A percentile compares a stretch with the other conserved stretches of the same genome.
Evolutionary conservation across 2,329 filamentous ascomycete species (phyloP).

Genomic region (Sporothrix protearum): DNA sequence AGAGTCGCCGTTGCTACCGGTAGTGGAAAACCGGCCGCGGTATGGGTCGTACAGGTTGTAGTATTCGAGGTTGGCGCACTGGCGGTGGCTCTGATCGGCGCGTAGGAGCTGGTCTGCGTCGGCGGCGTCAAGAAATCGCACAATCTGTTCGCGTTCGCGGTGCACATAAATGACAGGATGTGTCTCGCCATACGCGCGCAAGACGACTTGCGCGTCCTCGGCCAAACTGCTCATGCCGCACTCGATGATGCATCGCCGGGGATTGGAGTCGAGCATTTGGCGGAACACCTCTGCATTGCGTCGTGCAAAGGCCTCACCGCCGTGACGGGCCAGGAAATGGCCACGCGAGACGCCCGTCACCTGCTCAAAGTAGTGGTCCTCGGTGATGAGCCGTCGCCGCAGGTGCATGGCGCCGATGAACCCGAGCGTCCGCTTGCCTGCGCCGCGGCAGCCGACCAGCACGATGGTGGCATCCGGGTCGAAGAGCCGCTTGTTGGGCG

Average conservation of each 20-base stretch:
- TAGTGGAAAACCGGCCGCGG: conserved; percentile 33
- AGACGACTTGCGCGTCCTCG: conserved; percentile 53
- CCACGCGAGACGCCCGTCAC: conserved; percentile 58
- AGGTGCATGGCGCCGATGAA: conserved; percentile 69
- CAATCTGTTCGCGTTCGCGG: conserved; percentile 61
- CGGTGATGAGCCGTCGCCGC: conserved; percentile 62
- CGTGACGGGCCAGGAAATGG: conserved; percentile 58
- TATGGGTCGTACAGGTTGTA: conserved; percentile 59
- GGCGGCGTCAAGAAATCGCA: conserved; percentile 52
- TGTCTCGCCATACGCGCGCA: conserved; percentile 58
- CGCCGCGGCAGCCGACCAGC: conserved; percentile 66
- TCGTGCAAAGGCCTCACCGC: conserved; percentile 58
- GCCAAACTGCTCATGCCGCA: conserved; percentile 64
- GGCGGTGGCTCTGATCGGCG: conserved; percentile 54
- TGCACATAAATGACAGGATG: conserved; percentile 69
- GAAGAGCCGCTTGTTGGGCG: conserved; percentile 46
- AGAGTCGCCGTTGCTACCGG: conserved; percentile 20
- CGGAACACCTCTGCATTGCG: conserved; percentile 60
- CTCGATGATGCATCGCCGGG: conserved; percentile 62
- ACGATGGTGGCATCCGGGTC: conserved; percentile 63
- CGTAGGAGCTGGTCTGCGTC: conserved; percentile 56
- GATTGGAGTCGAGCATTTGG: conserved; percentile 57
- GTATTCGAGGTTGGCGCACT: conserved; percentile 68
- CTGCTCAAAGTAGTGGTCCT: conserved; percentile 65
- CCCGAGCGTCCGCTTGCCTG: conserved; percentile 68